Percentiles rank a stretch among this genome's conserved stretches.
These are phyloP conservation scores for Rhizophora mangle DNA, from an alignment of 345 rosid species.

Conservation along the genomic window DNA sequence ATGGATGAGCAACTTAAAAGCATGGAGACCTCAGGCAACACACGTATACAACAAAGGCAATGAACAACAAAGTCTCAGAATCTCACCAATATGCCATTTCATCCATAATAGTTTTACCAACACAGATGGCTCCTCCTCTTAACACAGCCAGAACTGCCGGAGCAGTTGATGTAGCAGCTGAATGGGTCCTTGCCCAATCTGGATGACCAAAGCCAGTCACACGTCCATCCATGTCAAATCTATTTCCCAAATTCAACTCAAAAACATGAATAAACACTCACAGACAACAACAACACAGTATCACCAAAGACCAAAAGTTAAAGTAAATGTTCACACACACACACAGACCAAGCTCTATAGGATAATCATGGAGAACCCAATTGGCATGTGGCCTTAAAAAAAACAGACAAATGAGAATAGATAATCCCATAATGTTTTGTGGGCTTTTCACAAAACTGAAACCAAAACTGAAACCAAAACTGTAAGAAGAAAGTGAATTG, in stretches of 20 bases:
- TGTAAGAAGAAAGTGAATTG: background rate
- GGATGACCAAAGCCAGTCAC: constrained; percentile 91
- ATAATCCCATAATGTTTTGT: too few relatives aligned
- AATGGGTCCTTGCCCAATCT: constrained; percentile 85
- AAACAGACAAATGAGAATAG: too few relatives aligned
- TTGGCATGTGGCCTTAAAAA: too few relatives aligned
- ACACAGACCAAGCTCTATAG: too few relatives aligned
- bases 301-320: too few relatives aligned
- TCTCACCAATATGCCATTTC: constrained; percentile 78
- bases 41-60: background rate
- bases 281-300: too few relatives aligned
- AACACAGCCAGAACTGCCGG: constrained; percentile 60
- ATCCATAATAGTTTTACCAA: constrained; percentile 77
- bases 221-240: constrained; percentile 76
- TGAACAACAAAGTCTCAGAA: background rate
- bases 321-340: too few relatives aligned
- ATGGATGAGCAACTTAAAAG: too few relatives aligned
- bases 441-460: too few relatives aligned
- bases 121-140: constrained; percentile 62
- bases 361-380: too few relatives aligned
- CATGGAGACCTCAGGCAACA: too few relatives aligned
- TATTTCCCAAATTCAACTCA: constrained; percentile 24
- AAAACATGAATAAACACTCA: background rate
- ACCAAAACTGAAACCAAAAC: too few relatives aligned
- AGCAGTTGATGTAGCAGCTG: constrained; percentile 61